Base-by-base conservation (phyloP, 192 early-diverging fungal species). In the Entophlyctis luteolus region DNA sequence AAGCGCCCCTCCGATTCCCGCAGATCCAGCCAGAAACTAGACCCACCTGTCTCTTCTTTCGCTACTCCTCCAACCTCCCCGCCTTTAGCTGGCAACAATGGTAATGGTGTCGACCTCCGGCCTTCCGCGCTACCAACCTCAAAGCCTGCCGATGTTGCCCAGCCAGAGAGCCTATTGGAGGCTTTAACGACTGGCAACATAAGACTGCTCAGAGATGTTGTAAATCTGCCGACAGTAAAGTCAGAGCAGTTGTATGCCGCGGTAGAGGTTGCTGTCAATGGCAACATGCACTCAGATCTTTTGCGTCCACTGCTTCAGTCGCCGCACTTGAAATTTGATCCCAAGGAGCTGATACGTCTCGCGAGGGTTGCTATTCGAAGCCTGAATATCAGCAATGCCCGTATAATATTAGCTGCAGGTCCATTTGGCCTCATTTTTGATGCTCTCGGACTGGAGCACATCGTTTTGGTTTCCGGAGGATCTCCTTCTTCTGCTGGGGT, bases 371-470 rank as follows among this genome's bases (percentile, higher is more conserved):
- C 33, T 29, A 25, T 63, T 29, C 45, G 62, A 20, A 27, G 46
- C 14, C 16, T 48, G 28, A 14, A 50, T 8, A 10, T 63, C 3
- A 8, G 12, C 27, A 28, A 22, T 3, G 33, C 62, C 29, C 62
- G 62, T 29, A n/a, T 37, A 5, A 8, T 63, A 20, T 5, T 63
- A 10, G 62, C 42, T 6, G 27, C 22, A 2, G 42, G 23, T 8
- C 47, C 62, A n/a, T 50, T 31, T 8, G 62, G 62, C 10, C 62
- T 63, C 31, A 22, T 63, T 29, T 46, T 28, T 50, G 46, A 63
- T 18, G 45, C 62, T 1, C 12, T 63, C 47, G 62, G 46, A n/a
- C 32, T 63, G 4, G 62, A 63, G 35, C 62, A 63, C 33, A 33
- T 63, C 34, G 48, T 63, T 10, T 50, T 49, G 8, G 6, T 63